These are phyloP conservation scores for Nigrospora sphaerica DNA, from an alignment of 2,329 filamentous ascomycete genomes.

Conservation along the genomic window DNA sequence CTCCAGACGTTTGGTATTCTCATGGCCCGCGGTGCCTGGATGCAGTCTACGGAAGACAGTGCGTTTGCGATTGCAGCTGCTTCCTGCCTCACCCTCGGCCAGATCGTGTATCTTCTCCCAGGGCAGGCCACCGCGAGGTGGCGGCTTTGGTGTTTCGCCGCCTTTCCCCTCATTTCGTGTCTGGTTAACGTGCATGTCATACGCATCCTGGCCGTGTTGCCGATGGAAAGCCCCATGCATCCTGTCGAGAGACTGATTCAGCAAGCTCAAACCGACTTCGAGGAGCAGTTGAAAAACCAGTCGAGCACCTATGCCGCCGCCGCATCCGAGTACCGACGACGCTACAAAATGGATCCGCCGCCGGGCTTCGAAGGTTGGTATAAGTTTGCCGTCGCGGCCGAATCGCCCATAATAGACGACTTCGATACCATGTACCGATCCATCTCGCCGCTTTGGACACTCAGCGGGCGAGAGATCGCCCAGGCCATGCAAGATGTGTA, in stretches of 20 bases:
- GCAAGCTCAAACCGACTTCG: conserved; percentile 21
- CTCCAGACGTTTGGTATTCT: conserved; percentile 25
- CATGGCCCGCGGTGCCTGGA: conserved; percentile 18
- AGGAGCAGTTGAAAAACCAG: conserved; percentile 24
- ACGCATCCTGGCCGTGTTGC: conserved; percentile 3
- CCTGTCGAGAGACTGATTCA: conserved; percentile 26
- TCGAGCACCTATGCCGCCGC: conserved; percentile 29
- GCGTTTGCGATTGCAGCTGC: conserved; percentile 17
- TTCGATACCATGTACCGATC: conserved; percentile 35
- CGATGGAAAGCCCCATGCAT: conserved; percentile 14
- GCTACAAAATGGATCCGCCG: conserved; percentile 36
- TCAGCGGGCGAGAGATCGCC: conserved; percentile 26
- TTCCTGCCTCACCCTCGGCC: conserved; percentile 23
- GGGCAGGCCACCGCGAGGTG: conserved; percentile 16
- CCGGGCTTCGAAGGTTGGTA: conserved; percentile 40
- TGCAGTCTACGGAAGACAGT: conserved; percentile 15
- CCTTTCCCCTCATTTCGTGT: conserved; percentile 23
- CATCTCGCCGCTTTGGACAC: conserved; percentile 31
- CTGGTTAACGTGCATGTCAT: conserved; percentile 19
- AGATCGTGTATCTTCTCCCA: conserved; percentile 22
- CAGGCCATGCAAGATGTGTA: conserved; percentile 19
- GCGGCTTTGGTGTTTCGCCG: conserved; percentile 21
- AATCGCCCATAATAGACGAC: conserved; percentile 42
- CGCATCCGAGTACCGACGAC: conserved; percentile 30
- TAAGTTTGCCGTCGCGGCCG: conserved; percentile 27